A percentile compares a stretch with the other conserved stretches of the same genome.
Evolutionary conservation across 441 rosid species (phyloP).

Genomic region (Adansonia madagascariensis): DNA sequence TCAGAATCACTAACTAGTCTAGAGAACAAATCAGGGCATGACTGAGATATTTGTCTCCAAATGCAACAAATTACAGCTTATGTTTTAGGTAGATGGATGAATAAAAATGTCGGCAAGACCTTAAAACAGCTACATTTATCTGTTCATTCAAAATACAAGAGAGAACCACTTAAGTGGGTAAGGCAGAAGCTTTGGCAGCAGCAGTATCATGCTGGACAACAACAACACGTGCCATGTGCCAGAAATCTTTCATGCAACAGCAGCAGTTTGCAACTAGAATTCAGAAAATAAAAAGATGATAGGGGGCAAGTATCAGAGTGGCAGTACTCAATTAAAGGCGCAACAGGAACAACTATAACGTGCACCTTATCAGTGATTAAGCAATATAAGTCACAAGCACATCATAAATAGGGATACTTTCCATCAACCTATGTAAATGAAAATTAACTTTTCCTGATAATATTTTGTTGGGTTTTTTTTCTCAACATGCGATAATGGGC

Average conservation of each 20-base stretch:
- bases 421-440: constrained; percentile 15
- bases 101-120: neutral
- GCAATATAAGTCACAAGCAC: constrained; percentile 17
- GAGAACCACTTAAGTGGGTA: neutral
- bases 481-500: constrained; percentile 8
- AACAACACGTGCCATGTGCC: neutral
- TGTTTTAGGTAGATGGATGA: constrained; percentile 17
- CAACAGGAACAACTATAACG: neutral
- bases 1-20: constrained; percentile 30
- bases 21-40: constrained; percentile 26
- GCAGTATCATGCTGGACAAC: neutral
- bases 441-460: constrained; percentile 15
- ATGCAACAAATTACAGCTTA: constrained; percentile 3
- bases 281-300: neutral
- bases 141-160: neutral
- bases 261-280: neutral
- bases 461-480: constrained; percentile 15
- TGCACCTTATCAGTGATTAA: neutral
- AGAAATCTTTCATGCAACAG: neutral
- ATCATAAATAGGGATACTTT: constrained; percentile 7
- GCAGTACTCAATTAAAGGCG: neutral
- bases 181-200: constrained; percentile 2
- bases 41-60: constrained; percentile 15
- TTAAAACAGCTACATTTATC: neutral
- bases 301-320: neutral